Conservation (phyloP, 768 basidiomycete species). For the Mycena galopus region DNA sequence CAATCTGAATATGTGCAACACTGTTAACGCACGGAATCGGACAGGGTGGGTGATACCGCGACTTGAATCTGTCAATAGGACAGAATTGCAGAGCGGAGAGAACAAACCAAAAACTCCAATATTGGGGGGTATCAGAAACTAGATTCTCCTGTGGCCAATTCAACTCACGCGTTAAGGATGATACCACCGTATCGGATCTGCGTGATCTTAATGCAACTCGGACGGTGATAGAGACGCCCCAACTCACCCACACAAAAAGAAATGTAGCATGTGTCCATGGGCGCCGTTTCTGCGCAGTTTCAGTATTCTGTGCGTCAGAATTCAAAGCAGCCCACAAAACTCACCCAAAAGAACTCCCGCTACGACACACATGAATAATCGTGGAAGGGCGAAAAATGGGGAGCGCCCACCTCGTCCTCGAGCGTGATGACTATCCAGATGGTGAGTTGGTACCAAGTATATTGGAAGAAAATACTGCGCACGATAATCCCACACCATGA, state of each 20-base stretch:
- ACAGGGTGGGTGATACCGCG: slow-evolving; percentile 12
- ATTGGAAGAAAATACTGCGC: not conserved
- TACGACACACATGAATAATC: not conserved
- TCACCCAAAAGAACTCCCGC: slow-evolving; percentile 16
- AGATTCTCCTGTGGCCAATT: not conserved
- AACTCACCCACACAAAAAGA: slow-evolving; percentile 21
- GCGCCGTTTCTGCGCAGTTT: slow-evolving; percentile 2
- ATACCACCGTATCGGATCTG: slow-evolving; percentile 26
- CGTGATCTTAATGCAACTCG: not conserved
- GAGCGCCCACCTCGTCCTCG: slow-evolving; percentile 16
- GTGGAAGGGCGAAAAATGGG: not conserved
- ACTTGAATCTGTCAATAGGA: not conserved
- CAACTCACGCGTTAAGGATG: slow-evolving; percentile 18
- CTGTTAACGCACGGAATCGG: slow-evolving; percentile 2
- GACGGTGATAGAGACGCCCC: not conserved
- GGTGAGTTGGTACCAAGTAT: not conserved
- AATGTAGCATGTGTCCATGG: slow-evolving; percentile 15
- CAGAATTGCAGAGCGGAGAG: not conserved
- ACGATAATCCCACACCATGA: slow-evolving; percentile 21
- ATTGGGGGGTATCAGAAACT: not conserved
- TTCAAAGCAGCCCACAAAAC: not conserved
- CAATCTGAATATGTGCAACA: not conserved
- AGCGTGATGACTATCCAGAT: slow-evolving; percentile 1
- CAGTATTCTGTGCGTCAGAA: not conserved
- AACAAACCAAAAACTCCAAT: slow-evolving; percentile 1